Percentiles rank a stretch among this genome's conserved stretches.
Conservation (phyloP, 192 early-diverging fungal species). For the Diversispora eburnea region DNA sequence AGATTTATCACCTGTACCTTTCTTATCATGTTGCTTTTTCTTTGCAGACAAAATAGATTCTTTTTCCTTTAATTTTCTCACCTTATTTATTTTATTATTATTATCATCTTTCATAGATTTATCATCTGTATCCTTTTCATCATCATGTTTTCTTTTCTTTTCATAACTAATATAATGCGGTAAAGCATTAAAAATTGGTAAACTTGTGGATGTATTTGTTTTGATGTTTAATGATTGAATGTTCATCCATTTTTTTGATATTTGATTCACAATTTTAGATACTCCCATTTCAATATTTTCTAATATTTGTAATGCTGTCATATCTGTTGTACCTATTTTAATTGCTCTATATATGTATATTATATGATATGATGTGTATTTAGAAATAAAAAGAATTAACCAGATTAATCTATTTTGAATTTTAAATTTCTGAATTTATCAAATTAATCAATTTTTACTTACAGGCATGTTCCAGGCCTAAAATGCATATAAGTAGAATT, state of each 20-base stretch:
- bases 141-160: too few species aligned
- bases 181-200: conserved; percentile 73
- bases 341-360: conserved; percentile 50
- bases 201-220: conserved; percentile 67
- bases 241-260: conserved; percentile 79
- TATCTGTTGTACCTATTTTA: conserved; percentile 65
- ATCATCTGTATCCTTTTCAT: too few species aligned
- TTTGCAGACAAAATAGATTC: too few species aligned
- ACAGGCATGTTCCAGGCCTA: conserved; percentile 61
- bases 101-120: too few species aligned
- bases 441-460: conserved; percentile 25
- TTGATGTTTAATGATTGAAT: conserved; percentile 86
- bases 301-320: conserved; percentile 56
- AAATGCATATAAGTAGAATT: conserved; percentile 61
- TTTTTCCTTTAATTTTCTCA: too few species aligned
- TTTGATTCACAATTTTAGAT: conserved; percentile 55
- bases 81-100: too few species aligned
- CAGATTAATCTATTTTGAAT: background rate
- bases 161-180: too few species aligned
- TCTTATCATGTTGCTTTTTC: too few species aligned
- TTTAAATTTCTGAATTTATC: background rate
- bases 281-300: conserved; percentile 75
- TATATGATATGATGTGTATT: conserved; percentile 10
- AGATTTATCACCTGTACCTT: too few species aligned
- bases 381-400: conserved; percentile 36